Percentiles rank a stretch among this genome's conserved stretches.
Conservation (phyloP, 768 basidiomycete genomes). For the Phylloporus sp. region DNA sequence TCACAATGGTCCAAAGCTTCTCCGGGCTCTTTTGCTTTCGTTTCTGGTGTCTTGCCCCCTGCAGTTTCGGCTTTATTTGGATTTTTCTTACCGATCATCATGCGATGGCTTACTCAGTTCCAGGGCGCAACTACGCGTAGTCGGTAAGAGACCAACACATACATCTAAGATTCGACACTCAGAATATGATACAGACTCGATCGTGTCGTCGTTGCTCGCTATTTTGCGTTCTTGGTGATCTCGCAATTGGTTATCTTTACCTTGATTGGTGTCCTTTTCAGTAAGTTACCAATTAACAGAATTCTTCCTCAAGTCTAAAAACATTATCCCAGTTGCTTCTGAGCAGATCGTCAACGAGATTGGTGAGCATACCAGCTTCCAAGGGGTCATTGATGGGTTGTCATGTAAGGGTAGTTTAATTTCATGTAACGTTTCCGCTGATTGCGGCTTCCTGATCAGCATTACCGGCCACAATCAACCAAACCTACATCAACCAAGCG, state of each 20-base stretch:
- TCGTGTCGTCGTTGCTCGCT: constrained; percentile 87
- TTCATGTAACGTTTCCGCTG: background rate
- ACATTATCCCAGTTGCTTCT: constrained; percentile 23
- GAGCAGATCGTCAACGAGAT: constrained; percentile 46
- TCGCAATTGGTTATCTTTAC: constrained; percentile 94
- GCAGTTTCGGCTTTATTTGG: constrained; percentile 84
- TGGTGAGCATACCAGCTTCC: constrained; percentile 43
- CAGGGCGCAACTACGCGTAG: constrained; percentile 48
- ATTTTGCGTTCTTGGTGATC: constrained; percentile 91
- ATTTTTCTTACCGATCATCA: constrained; percentile 86
- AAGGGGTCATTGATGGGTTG: constrained; percentile 43
- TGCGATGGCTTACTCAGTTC: constrained; percentile 76
- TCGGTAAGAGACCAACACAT: constrained; percentile 15
- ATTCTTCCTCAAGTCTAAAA: background rate
- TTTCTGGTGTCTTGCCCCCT: constrained; percentile 93
- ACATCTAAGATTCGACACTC: background rate
- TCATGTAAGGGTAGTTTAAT: constrained; percentile 31
- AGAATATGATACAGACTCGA: constrained; percentile 56
- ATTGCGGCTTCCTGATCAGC: constrained; percentile 46
- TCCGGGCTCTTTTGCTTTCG: constrained; percentile 66
- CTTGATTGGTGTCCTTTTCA: constrained; percentile 83
- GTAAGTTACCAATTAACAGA: constrained; percentile 40
- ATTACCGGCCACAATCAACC: constrained; percentile 70
- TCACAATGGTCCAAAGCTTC: constrained; percentile 64
- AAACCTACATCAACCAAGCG: constrained; percentile 86